Conservation (phyloP, 1,284 basidiomycete species). For the Pisolithus thermaeus region DNA sequence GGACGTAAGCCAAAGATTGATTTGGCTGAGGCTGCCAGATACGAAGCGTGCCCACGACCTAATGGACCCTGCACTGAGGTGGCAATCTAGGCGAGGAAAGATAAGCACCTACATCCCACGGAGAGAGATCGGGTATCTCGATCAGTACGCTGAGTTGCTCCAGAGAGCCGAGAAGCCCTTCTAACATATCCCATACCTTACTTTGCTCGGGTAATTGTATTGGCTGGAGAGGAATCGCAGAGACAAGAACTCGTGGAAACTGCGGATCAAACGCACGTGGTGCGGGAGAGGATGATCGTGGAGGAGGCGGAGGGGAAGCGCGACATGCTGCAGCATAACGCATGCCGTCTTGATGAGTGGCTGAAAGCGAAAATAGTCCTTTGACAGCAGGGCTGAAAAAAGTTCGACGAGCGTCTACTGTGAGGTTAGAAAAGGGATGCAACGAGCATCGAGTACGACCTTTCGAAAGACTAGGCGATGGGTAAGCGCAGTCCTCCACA, state of each 20-base stretch:
- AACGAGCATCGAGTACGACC: conserved; percentile 29
- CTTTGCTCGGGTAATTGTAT: conserved; percentile 46
- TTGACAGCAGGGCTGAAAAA: conserved; percentile 31
- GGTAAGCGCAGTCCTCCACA: conserved; percentile 45
- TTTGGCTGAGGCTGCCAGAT: conserved; percentile 39
- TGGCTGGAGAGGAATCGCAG: conserved; percentile 67
- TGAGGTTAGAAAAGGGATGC: conserved; percentile 3
- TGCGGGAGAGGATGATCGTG: conserved; percentile 43
- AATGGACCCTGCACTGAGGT: conserved; percentile 3
- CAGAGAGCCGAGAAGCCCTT: conserved; percentile 50
- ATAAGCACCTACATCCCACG: conserved; percentile 52
- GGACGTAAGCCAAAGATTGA: conserved; percentile 47
- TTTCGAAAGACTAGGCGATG: conserved; percentile 54
- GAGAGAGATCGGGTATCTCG: conserved; percentile 38
- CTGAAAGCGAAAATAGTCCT: conserved; percentile 20
- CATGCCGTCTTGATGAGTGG: conserved; percentile 18
- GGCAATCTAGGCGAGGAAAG: background rate
- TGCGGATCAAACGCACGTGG: conserved; percentile 61
- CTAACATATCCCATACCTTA: conserved; percentile 49
- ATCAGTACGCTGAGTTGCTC: conserved; percentile 48
- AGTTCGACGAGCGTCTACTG: conserved; percentile 37
- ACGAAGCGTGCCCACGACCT: conserved; percentile 49
- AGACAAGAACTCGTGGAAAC: conserved; percentile 64
- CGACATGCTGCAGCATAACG: conserved; percentile 17
- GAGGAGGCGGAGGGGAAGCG: conserved; percentile 26